phyloP scores from a whole-genome alignment of 1,284 basidiomycete genomes.

The Inonotus obliquus region DNA sequence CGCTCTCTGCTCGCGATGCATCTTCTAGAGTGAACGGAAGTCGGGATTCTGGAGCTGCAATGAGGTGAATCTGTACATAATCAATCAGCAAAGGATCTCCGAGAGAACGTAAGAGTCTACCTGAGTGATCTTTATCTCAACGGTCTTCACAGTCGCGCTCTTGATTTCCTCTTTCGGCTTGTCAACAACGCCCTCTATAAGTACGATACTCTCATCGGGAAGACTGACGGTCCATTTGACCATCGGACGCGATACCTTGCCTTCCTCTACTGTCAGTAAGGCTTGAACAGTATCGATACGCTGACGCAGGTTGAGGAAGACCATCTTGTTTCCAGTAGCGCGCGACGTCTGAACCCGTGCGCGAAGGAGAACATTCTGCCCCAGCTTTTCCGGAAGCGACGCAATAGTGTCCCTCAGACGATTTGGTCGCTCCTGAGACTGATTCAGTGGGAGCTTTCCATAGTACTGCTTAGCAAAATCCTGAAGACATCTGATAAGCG shows the following conservation, averaged over 20 bases:
- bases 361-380: slow-evolving; percentile 80
- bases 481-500: slow-evolving; percentile 31
- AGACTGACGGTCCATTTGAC: slow-evolving; percentile 86
- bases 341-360: slow-evolving; percentile 92
- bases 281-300: slow-evolving; percentile 89
- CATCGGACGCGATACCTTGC: slow-evolving; percentile 96
- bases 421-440: slow-evolving; percentile 74
- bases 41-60: slow-evolving; percentile 15
- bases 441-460: slow-evolving; percentile 87
- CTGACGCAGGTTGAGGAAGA: slow-evolving; percentile 91
- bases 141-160: slow-evolving; percentile 84
- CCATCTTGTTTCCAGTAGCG: slow-evolving; percentile 91
- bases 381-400: slow-evolving; percentile 59
- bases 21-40: slow-evolving; percentile 88
- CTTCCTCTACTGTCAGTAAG: slow-evolving; percentile 71
- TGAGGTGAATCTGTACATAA: slow-evolving; percentile 12
- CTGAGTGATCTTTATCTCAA: slow-evolving; percentile 85
- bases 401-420: slow-evolving; percentile 54
- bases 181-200: slow-evolving; percentile 81
- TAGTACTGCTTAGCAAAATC: slow-evolving; percentile 88
- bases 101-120: slow-evolving; percentile 35
- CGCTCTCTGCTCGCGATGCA: slow-evolving; percentile 68
- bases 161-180: slow-evolving; percentile 87
- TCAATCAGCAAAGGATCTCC: slow-evolving; percentile 9
- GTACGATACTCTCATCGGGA: slow-evolving; percentile 86